These are phyloP conservation scores for Penicillium occitanis DNA, from an alignment of 2,329 filamentous ascomycete genomes.

Conservation along the genomic window DNA sequence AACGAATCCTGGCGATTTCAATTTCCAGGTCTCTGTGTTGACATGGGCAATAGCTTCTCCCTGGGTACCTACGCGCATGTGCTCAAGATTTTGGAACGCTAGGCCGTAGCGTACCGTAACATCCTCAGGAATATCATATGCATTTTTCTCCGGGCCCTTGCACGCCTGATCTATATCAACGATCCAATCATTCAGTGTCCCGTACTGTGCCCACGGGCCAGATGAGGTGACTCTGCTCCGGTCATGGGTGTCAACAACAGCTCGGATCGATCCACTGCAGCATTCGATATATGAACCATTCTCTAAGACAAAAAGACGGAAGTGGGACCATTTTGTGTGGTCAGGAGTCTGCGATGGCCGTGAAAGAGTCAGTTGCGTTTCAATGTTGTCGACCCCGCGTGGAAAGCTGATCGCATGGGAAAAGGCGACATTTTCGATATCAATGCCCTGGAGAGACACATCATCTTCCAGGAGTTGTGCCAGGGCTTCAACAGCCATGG, in stretches of 20 bases:
- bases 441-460: neutral
- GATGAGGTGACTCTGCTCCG: neutral
- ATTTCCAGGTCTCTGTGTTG: neutral
- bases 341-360: neutral
- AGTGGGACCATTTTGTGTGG: neutral
- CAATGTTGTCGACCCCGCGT: neutral
- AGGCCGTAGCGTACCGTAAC: neutral
- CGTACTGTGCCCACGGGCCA: neutral
- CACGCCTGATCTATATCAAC: neutral
- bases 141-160: neutral
- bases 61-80: neutral
- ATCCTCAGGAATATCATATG: neutral
- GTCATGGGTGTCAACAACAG: neutral
- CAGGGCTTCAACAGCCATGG: constrained; percentile 30
- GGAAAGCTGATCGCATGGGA: neutral
- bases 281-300: neutral
- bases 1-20: neutral
- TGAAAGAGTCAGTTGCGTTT: neutral
- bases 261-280: neutral
- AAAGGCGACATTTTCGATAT: neutral
- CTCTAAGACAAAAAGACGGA: neutral
- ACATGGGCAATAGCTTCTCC: neutral
- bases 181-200: neutral
- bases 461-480: neutral
- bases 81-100: neutral